phyloP scores from a whole-genome alignment of 257 asterid species.

The Avicennia marina region DNA sequence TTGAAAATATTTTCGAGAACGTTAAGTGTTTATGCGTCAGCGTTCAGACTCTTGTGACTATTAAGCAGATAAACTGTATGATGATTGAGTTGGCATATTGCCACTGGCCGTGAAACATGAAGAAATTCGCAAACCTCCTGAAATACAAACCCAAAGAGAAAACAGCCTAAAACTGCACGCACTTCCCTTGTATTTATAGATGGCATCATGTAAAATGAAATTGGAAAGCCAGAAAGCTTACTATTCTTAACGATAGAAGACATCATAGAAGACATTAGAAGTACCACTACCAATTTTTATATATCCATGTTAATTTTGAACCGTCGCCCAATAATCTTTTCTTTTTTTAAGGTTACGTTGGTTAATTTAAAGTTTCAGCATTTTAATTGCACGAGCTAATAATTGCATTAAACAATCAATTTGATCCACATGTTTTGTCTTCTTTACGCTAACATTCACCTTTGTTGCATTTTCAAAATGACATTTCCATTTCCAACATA shows the following conservation, averaged over 20 bases:
- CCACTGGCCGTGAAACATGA: not conserved
- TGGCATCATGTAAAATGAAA: not conserved
- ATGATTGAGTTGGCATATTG: no score
- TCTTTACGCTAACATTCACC: not conserved
- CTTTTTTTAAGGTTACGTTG: not conserved
- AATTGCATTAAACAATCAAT: no score
- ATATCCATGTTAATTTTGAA: not conserved
- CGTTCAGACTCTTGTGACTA: no score
- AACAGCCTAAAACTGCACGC: conserved; percentile 6
- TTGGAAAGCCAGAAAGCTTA: not conserved
- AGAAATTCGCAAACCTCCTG: not conserved
- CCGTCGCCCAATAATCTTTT: not conserved
- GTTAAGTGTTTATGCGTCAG: no score
- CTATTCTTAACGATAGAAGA: no score
- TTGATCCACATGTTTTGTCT: no score
- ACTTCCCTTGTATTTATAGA: not conserved
- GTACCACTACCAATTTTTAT: not conserved
- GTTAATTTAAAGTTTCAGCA: not conserved
- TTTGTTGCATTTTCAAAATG: not conserved
- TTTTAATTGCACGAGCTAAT: no score
- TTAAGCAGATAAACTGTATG: no score
- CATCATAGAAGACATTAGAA: no score
- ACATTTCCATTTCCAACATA: not conserved
- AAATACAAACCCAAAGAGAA: not conserved
- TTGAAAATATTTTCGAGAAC: no score